Evolutionary conservation across 345 rosid genomes (phyloP).

Genomic region (Lepidium aucheri): DNA sequence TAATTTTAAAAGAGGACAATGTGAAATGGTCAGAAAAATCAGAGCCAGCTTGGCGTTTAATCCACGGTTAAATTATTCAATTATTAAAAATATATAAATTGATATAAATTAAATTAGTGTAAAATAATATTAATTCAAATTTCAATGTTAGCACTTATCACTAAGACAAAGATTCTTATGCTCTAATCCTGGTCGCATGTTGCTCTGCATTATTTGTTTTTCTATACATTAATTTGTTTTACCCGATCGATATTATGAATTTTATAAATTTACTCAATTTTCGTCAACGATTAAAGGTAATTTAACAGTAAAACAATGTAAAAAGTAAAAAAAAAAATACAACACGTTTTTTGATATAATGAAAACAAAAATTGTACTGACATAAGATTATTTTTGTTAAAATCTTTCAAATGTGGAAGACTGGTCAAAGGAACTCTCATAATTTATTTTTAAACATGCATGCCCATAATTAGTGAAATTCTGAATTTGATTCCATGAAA

Average conservation of each 20-base stretch:
- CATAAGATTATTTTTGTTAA: neutral
- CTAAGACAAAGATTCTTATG: slow-evolving; percentile 30
- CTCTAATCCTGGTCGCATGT: slow-evolving; percentile 27
- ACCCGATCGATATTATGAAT: neutral
- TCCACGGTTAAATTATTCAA: neutral
- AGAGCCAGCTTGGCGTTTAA: slow-evolving; percentile 25
- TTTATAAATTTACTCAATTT: neutral
- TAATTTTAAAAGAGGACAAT: slow-evolving; percentile 3
- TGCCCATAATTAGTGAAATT: slow-evolving; percentile 13
- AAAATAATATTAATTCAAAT: neutral
- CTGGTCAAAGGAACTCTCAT: slow-evolving; percentile 14
- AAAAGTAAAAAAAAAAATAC: neutral
- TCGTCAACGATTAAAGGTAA: slow-evolving; percentile 12
- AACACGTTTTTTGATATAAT: slow-evolving; percentile 5
- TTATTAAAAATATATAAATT: no score
- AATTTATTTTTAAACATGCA: slow-evolving; percentile 12
- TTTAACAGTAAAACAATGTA: neutral
- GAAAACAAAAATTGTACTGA: slow-evolving; percentile 21
- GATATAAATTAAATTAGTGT: no score
- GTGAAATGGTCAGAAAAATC: slow-evolving; percentile 16
- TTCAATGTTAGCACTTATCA: slow-evolving; percentile 11
- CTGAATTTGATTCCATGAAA: neutral
- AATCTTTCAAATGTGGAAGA: neutral
- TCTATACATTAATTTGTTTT: neutral
- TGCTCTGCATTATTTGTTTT: neutral